phyloP scores from a whole-genome alignment of 2,329 filamentous ascomycete species.

The Dactylellina haptotyla region DNA sequence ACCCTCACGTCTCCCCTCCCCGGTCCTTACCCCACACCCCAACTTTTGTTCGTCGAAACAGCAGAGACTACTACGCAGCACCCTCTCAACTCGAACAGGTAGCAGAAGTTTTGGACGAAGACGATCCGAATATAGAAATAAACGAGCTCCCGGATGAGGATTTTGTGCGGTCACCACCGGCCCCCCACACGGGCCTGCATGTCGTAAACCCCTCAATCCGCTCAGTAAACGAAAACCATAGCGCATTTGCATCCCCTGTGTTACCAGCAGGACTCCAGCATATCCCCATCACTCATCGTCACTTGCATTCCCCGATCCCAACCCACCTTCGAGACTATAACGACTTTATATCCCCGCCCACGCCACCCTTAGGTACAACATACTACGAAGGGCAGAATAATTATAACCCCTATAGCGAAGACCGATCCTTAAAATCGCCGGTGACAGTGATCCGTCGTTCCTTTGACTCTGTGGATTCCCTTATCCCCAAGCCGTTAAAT shows the following conservation, averaged over 20 bases:
- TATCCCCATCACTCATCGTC: constrained; percentile 22
- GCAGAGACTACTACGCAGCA: constrained; percentile 36
- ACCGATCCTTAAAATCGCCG: constrained; percentile 31
- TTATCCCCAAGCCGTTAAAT: constrained; percentile 18
- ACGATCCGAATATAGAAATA: constrained; percentile 10
- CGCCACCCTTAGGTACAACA: constrained; percentile 36
- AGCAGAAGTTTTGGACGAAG: constrained; percentile 34
- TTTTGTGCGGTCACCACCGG: neutral
- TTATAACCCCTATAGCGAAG: neutral
- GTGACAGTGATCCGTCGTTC: constrained; percentile 36
- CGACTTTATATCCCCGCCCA: constrained; percentile 15
- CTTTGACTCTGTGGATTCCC: constrained; percentile 24
- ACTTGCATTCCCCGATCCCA: constrained; percentile 13
- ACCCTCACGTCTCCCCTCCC: neutral
- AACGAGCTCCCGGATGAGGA: neutral
- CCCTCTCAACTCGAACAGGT: constrained; percentile 34
- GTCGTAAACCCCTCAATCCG: constrained; percentile 12
- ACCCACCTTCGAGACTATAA: constrained; percentile 15
- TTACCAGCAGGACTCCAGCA: neutral
- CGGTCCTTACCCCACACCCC: neutral
- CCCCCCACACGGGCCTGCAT: neutral
- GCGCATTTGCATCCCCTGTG: neutral
- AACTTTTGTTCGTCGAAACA: constrained; percentile 17
- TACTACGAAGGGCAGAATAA: constrained; percentile 28
- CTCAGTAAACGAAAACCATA: neutral